Percentiles rank a stretch among this genome's conserved stretches.
Evolutionary conservation across 2,329 filamentous ascomycete genomes (phyloP).

Genomic region (Tolypocladium nubicola): DNA sequence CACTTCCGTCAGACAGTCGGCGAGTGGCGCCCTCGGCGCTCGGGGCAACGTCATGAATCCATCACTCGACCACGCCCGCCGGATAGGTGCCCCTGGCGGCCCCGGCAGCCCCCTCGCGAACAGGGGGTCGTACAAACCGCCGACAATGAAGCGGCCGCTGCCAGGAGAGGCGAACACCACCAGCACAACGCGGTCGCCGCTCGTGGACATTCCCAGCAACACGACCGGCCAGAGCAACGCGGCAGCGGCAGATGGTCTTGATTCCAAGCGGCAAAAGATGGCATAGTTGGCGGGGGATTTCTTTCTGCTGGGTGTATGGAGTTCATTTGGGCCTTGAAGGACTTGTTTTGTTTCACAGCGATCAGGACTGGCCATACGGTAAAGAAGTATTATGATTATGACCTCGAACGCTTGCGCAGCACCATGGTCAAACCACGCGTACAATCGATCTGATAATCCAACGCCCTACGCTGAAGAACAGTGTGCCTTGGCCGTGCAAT

Average conservation of each 20-base stretch:
- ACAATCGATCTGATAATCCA: too few species aligned
- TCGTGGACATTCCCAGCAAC: constrained; percentile 42
- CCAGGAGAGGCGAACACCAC: constrained; percentile 15
- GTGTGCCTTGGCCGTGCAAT: too few species aligned
- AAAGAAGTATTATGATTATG: neutral
- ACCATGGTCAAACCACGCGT: too few species aligned
- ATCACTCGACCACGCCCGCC: constrained; percentile 40
- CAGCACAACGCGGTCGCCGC: constrained; percentile 26
- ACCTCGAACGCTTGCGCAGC: neutral
- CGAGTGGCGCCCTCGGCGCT: constrained; percentile 13
- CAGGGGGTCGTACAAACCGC: constrained; percentile 46
- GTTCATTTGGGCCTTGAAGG: neutral
- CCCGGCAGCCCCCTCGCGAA: constrained; percentile 47
- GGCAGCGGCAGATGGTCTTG: constrained; percentile 19
- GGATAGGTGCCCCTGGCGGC: constrained; percentile 48
- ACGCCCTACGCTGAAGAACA: too few species aligned
- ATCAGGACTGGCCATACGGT: neutral
- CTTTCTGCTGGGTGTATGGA: constrained; percentile 2
- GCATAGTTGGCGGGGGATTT: constrained; percentile 12
- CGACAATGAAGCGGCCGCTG: constrained; percentile 44
- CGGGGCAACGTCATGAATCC: constrained; percentile 39
- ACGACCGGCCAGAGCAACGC: constrained; percentile 12
- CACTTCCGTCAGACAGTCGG: constrained; percentile 18
- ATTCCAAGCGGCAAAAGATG: constrained; percentile 43
- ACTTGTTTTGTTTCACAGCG: neutral